Base-by-base conservation (phyloP, 345 rosid genomes). In the Dovyalis caffra region DNA sequence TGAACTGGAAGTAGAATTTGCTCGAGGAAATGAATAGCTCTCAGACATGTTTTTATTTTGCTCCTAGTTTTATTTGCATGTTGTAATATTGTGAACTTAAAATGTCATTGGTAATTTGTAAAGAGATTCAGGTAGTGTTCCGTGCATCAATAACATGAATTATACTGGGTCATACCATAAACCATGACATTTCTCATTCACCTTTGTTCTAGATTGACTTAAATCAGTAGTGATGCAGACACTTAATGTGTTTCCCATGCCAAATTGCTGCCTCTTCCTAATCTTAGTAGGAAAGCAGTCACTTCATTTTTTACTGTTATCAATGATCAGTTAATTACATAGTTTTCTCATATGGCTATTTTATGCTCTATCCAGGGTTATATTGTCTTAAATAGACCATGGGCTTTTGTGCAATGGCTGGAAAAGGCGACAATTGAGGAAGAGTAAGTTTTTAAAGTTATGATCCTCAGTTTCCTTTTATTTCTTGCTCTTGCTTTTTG, bases 401-500 rank as follows among this genome's bases (percentile, higher is more conserved):
- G 99, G 97, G 99, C 99, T 3, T 95, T 95, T 70, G 97, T 90
- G 71, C 99, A 93, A 65, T 93, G 98, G 98, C 89, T 95, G 82
- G 93, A 89, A 78, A 95, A 88, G 79, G 91, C 98, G 69, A 87
- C 87, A 61, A 93, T 95, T 37, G 85, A 87, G 79, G 98, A 93
- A 87, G 97, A 95, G 99, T 95, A 87, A 87, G 97, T 71, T 53
- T 45, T 56, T 62, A 40, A 53, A 69, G 67, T 45, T 69, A 8
- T 25, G 33, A 25, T 23, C 45, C 28, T 12, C n/a, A 8, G 37
- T 49, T 65, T 58, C 62, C 26, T 26, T 56, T 53, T 45, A 78
- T 11, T 32, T 16, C 58, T 26, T 37, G 3, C 33, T 18, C 16
- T 40, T 33, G 31, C 20, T 28, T 10, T 26, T 8, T 33, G 40